These are phyloP conservation scores for Schrenkiella parvula DNA, from an alignment of 345 rosid species.

Conservation along the genomic window DNA sequence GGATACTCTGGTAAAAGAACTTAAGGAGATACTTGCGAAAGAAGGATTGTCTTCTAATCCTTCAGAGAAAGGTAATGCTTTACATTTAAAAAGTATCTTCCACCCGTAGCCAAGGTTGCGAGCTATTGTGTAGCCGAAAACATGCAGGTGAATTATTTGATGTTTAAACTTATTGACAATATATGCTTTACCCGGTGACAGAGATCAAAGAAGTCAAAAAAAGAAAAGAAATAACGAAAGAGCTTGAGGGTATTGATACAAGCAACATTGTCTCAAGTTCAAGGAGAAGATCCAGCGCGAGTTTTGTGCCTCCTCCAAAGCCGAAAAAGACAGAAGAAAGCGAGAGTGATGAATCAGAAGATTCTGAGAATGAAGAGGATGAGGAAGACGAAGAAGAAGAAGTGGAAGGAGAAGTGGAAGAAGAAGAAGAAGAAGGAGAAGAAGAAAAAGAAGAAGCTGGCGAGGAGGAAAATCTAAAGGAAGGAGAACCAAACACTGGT, in stretches of 20 bases:
- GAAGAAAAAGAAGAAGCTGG: constrained; percentile 25
- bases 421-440: constrained; percentile 25
- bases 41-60: constrained; percentile 86
- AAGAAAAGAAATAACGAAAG: constrained; percentile 72
- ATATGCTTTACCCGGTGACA: constrained; percentile 24
- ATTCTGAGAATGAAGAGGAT: constrained; percentile 36
- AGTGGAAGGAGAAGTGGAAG: not conserved
- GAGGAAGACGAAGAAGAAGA: constrained; percentile 34
- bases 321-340: constrained; percentile 54
- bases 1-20: constrained; percentile 66
- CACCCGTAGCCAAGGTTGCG: not conserved
- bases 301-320: constrained; percentile 67
- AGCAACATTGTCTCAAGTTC: constrained; percentile 81
- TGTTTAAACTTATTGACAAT: not conserved
- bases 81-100: not conserved
- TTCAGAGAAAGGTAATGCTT: constrained; percentile 63
- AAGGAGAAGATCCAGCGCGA: constrained; percentile 64
- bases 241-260: constrained; percentile 88
- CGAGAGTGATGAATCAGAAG: constrained; percentile 41
- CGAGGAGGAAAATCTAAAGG: not conserved
- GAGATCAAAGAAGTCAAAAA: constrained; percentile 82
- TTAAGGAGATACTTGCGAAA: constrained; percentile 72
- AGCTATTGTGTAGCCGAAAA: not conserved
- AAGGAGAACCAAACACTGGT: constrained; percentile 21
- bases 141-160: not conserved